Conservation (phyloP, 495 filamentous ascomycete species). For the Hypoxylon cercidicola region DNA sequence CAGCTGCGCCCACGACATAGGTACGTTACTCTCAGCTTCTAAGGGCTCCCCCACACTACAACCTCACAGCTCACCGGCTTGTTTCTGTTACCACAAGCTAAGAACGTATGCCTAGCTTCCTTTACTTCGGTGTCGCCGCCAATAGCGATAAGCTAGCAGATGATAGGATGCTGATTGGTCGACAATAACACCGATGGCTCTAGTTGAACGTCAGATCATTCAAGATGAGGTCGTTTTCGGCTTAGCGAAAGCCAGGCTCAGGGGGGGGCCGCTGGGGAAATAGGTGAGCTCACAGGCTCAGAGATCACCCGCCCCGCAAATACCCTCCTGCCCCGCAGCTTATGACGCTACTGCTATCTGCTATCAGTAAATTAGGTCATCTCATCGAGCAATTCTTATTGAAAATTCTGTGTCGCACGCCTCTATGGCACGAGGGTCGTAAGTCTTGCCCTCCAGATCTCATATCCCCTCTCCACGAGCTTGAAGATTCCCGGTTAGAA, state of each 20-base stretch:
- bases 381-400: slow-evolving; percentile 47
- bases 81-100: slow-evolving; percentile 15
- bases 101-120: slow-evolving; percentile 24
- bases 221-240: slow-evolving; percentile 28
- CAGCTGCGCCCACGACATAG: not conserved
- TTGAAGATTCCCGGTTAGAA: not conserved
- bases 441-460: not conserved
- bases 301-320: slow-evolving; percentile 24
- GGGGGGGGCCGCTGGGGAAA: slow-evolving; percentile 12
- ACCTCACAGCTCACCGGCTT: not conserved
- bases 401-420: slow-evolving; percentile 13
- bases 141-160: slow-evolving; percentile 31
- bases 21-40: slow-evolving; percentile 2
- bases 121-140: slow-evolving; percentile 35
- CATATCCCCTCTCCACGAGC: slow-evolving; percentile 4
- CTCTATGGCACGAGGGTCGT: not conserved
- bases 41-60: slow-evolving; percentile 24
- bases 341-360: slow-evolving; percentile 36
- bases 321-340: slow-evolving; percentile 35
- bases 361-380: slow-evolving; percentile 45
- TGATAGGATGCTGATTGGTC: slow-evolving; percentile 37
- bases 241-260: slow-evolving; percentile 26
- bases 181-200: slow-evolving; percentile 7
- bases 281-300: not conserved
- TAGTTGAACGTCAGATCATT: slow-evolving; percentile 20